Evolutionary conservation across 495 filamentous ascomycete genomes (phyloP).

Genomic region (Penicillium riverlandense): DNA sequence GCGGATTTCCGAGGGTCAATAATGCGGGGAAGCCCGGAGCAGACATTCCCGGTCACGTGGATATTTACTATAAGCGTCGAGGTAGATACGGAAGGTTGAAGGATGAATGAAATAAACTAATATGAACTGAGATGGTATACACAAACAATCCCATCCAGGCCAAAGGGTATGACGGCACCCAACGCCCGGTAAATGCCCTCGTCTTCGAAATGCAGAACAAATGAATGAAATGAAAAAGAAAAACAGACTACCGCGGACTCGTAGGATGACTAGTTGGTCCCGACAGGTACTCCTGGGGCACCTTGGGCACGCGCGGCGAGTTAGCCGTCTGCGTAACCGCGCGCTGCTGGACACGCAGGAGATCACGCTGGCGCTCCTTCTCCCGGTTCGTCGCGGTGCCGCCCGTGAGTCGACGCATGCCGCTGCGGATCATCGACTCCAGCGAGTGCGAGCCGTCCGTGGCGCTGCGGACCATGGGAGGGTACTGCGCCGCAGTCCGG

Average conservation of each 20-base stretch:
- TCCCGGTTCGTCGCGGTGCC: slow-evolving; percentile 48
- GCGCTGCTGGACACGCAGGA: slow-evolving; percentile 46
- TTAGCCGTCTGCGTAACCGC: slow-evolving; percentile 32
- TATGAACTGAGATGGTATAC: no score
- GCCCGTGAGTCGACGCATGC: slow-evolving; percentile 63
- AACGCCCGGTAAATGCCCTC: slow-evolving; percentile 18
- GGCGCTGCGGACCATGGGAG: slow-evolving; percentile 34
- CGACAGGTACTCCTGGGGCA: slow-evolving; percentile 48
- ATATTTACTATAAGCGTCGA: no score
- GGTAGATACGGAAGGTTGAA: no score
- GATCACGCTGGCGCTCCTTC: slow-evolving; percentile 53
- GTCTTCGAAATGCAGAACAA: background rate
- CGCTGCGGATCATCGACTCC: slow-evolving; percentile 58
- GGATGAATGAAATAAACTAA: no score
- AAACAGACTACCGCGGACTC: slow-evolving; percentile 23
- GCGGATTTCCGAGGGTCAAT: no score
- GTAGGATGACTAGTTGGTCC: slow-evolving; percentile 33
- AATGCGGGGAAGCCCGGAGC: no score
- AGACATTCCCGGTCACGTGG: no score
- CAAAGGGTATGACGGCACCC: slow-evolving; percentile 11
- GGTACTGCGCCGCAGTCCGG: slow-evolving; percentile 43
- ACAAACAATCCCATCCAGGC: background rate
- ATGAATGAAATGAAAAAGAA: background rate
- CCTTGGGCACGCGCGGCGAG: slow-evolving; percentile 57
- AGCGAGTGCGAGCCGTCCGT: slow-evolving; percentile 54